Evolutionary conservation across 441 rosid genomes (phyloP), one percentile per base, ranked within the genome.

Genomic region (Adansonia grandidieri): DNA sequence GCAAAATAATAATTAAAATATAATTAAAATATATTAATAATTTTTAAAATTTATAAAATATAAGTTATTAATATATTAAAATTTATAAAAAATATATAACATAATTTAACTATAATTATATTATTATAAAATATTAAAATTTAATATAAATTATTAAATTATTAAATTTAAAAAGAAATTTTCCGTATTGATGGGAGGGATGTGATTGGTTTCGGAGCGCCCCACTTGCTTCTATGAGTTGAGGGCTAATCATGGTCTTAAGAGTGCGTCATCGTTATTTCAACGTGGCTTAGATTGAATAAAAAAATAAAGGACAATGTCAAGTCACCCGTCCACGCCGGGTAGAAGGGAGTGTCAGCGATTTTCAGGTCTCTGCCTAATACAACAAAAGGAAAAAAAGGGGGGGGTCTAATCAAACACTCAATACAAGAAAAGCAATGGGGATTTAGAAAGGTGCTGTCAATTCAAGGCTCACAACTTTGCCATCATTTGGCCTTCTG

Each of bases 341-440:
- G 4, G 37, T 32, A 32, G 37, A 32, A 32, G 37, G 37, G 4
- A 32, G 37, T 32, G 37, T 32, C 37, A 32, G 37, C 37, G 4
- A 32, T 32, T 32, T 32, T 1, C 37, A 32, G 37, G 37, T 32
- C 37, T 32, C 37, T 32, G 37, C 37, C 37, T 32, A 17, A 79
- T n/a, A 64, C 51, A 76, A 64, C 84, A 77, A 76, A 75, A 32
- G 70, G 13, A 80, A 67, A 57, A 6, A 6, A 6, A 6, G 7
- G 6, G 7, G 7, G 11, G 1, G 71, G 84, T 85, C 86, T 77
- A 79, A 87, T 86, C 87, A 54, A 54, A 71, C 88, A 64, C 89
- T 84, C 87, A 76, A 87, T 42, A 77, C 85, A 74, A 81, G 79
- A 83, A 84, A 82, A 40, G 42, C 51, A 71, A 71, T 32, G 0